Conservation (phyloP, 305 asterid genomes). For the Rubia balearica region DNA sequence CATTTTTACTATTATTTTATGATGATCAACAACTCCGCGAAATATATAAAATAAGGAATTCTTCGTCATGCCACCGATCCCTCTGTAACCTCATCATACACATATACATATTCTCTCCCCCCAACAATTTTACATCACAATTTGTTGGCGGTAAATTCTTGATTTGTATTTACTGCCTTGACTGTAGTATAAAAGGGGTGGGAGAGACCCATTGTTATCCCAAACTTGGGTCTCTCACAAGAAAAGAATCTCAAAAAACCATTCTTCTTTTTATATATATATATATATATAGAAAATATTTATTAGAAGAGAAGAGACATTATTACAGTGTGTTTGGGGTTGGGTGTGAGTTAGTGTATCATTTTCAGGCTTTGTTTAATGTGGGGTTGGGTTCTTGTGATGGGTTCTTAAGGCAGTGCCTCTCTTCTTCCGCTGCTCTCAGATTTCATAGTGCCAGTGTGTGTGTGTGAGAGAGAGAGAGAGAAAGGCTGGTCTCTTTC, state of each 20-base stretch:
- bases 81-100: slow-evolving; percentile 17
- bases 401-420: slow-evolving; percentile 20
- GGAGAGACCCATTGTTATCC: slow-evolving; percentile 19
- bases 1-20: not conserved
- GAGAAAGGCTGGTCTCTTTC: slow-evolving; percentile 26
- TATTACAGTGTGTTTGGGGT: slow-evolving; percentile 25
- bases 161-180: not conserved
- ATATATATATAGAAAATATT: not conserved
- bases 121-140: not conserved
- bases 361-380: slow-evolving; percentile 49
- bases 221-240: slow-evolving; percentile 37
- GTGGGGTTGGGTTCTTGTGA: slow-evolving; percentile 39
- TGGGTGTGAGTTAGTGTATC: slow-evolving; percentile 38
- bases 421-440: not conserved
- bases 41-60: not conserved
- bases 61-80: slow-evolving; percentile 15
- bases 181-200: slow-evolving; percentile 2
- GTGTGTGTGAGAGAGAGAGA: slow-evolving; percentile 15
- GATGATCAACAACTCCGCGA: not conserved
- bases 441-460: slow-evolving; percentile 1
- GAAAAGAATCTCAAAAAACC: slow-evolving; percentile 42
- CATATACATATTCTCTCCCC: not conserved
- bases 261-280: not conserved
- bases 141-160: not conserved
- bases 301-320: not conserved